phyloP scores from a whole-genome alignment of 179 eudicot genomes.

The Camellia oleifera region DNA sequence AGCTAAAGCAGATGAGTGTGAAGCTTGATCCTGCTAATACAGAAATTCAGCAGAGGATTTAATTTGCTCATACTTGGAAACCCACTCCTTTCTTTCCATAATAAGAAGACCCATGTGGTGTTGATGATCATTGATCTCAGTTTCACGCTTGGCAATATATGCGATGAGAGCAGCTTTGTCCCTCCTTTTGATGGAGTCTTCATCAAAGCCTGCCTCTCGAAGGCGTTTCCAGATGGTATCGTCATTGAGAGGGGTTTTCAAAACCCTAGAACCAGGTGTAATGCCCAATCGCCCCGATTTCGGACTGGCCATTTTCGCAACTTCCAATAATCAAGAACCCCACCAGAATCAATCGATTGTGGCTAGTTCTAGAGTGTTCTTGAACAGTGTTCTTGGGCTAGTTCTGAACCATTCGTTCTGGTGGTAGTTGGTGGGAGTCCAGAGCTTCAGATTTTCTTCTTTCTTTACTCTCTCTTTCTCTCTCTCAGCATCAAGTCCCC shows the following conservation, averaged over 20 bases:
- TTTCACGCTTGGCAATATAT: conserved; percentile 82
- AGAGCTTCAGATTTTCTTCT: not conserved
- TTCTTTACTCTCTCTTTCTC: not conserved
- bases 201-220: conserved; percentile 78
- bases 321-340: conserved; percentile 9
- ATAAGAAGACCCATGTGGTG: conserved; percentile 89
- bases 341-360: not conserved
- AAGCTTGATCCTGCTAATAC: conserved; percentile 58
- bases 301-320: conserved; percentile 49
- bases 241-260: conserved; percentile 46
- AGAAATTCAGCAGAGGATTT: conserved; percentile 53
- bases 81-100: conserved; percentile 79
- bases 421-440: not conserved
- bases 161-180: conserved; percentile 90
- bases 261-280: conserved; percentile 41
- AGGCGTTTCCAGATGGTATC: conserved; percentile 75
- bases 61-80: conserved; percentile 67
- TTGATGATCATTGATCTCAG: conserved; percentile 80
- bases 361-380: not conserved
- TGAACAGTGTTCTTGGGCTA: not conserved
- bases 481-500: no score
- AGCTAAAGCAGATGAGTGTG: conserved; percentile 52
- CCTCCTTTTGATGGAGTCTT: conserved; percentile 75
- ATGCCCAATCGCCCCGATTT: conserved; percentile 35
- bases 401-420: not conserved